Conservation (phyloP, 139 green algal species). For the Micractinium sp. region DNA sequence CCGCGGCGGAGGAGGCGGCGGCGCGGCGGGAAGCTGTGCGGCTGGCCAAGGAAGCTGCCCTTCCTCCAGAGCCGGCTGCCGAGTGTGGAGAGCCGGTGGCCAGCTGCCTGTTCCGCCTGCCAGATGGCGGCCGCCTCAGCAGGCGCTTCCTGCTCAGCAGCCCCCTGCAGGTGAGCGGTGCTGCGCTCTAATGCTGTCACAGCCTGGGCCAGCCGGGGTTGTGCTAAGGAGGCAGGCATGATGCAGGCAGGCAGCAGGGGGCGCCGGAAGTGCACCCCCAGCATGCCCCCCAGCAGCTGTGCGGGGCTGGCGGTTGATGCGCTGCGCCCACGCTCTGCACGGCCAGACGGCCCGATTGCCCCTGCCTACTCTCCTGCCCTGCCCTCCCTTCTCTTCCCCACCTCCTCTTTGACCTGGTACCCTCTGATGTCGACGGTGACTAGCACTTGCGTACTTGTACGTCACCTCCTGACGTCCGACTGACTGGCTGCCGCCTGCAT, state of each 20-base stretch:
- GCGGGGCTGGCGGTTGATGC: too few relatives aligned
- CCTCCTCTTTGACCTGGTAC: too few relatives aligned
- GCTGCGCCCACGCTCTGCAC: neutral
- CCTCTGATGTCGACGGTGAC: too few relatives aligned
- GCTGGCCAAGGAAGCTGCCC: constrained; percentile 41
- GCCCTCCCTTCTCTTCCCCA: too few relatives aligned
- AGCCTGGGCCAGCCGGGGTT: too few relatives aligned
- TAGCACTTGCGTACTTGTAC: neutral
- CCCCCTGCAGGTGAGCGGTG: constrained; percentile 29
- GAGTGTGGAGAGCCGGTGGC: constrained; percentile 17
- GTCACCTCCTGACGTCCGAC: too few relatives aligned
- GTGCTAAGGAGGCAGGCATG: neutral
- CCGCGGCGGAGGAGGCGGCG: constrained; percentile 25
- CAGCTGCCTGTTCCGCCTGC: constrained; percentile 70
- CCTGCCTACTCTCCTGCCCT: too few relatives aligned
- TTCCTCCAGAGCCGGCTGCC: constrained; percentile 60
- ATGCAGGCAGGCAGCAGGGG: too few relatives aligned
- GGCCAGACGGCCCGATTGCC: too few relatives aligned
- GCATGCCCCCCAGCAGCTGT: too few relatives aligned
- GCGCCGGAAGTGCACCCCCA: too few relatives aligned
- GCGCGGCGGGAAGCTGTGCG: constrained; percentile 27
- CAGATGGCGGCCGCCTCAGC: constrained; percentile 62
- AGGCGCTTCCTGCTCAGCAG: constrained; percentile 63
- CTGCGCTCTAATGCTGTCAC: neutral
- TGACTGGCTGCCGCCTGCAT: neutral